Percentiles rank a stretch among this genome's conserved stretches.
Evolutionary conservation across 257 asterid genomes (phyloP).

Genomic region (Solanum clarkiae): DNA sequence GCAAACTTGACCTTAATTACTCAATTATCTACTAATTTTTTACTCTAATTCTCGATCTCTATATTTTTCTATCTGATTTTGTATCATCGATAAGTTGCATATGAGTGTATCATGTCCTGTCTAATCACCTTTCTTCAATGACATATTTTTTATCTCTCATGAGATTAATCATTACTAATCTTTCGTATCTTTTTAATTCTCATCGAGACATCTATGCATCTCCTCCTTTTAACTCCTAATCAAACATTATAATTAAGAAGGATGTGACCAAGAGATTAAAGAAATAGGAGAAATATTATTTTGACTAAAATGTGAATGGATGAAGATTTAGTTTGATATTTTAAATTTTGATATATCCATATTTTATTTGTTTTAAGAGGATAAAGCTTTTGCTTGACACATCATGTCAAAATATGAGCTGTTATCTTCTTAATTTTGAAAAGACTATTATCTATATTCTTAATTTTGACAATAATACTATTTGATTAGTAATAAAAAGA

Average conservation of each 20-base stretch:
- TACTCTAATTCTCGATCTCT: too few relatives aligned
- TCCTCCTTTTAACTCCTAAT: not conserved
- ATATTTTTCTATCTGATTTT: too few relatives aligned
- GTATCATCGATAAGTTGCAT: too few relatives aligned
- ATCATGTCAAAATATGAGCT: not conserved
- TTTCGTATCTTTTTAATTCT: fast-evolving
- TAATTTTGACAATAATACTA: not conserved
- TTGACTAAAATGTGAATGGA: not conserved
- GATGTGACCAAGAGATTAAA: not conserved
- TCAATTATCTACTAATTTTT: too few relatives aligned
- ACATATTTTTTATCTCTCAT: not conserved
- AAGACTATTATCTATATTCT: not conserved
- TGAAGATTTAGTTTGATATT: not conserved
- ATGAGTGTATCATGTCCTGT: not conserved
- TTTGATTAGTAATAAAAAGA: not conserved
- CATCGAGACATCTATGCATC: not conserved
- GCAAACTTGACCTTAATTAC: not conserved
- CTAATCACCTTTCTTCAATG: not conserved
- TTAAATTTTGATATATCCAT: not conserved
- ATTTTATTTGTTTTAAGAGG: not conserved
- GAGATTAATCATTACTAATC: not conserved
- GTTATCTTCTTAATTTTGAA: not conserved
- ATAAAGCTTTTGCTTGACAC: not conserved
- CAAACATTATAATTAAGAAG: not conserved
- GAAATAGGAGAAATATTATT: not conserved